Conservation (phyloP, 2,329 filamentous ascomycete species). For the Pezicula carpinea region DNA sequence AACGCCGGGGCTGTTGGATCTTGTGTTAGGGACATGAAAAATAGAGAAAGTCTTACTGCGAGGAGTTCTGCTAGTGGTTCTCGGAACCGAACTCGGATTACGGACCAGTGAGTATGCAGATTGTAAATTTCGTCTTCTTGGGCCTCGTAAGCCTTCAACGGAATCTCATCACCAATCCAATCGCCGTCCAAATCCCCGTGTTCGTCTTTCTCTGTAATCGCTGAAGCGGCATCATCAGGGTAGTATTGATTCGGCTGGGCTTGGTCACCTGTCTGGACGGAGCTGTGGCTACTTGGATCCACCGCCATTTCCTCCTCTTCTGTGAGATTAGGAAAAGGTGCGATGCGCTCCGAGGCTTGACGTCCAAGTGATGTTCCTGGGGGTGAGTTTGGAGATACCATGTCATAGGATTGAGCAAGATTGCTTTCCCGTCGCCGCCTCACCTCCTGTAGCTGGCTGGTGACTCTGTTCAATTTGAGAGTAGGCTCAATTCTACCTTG, state of each 20-base stretch:
- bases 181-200: slow-evolving; percentile 12
- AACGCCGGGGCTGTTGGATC: no score
- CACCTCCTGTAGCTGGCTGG: slow-evolving; percentile 16
- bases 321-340: slow-evolving; percentile 1
- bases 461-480: slow-evolving; percentile 15
- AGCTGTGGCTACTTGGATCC: not conserved
- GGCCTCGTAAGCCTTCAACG: slow-evolving; percentile 16
- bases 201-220: slow-evolving; percentile 14
- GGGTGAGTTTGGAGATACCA: slow-evolving; percentile 2
- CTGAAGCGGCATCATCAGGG: slow-evolving; percentile 17
- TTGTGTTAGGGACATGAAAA: no score
- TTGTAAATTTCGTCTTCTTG: slow-evolving; percentile 23
- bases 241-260: slow-evolving; percentile 4
- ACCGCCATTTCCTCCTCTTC: not conserved
- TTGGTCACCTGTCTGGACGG: not conserved
- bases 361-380: not conserved
- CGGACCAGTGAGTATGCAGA: slow-evolving; percentile 35
- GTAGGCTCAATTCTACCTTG: slow-evolving; percentile 35
- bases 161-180: slow-evolving; percentile 16
- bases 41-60: slow-evolving; percentile 30
- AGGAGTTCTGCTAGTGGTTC: slow-evolving; percentile 50
- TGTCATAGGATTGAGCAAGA: slow-evolving; percentile 8
- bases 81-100: slow-evolving; percentile 40
- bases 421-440: slow-evolving; percentile 18
- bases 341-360: not conserved